Evolutionary conservation across 805 yeast genomes (phyloP).

Genomic region (Komagataella kurtzmanii): DNA sequence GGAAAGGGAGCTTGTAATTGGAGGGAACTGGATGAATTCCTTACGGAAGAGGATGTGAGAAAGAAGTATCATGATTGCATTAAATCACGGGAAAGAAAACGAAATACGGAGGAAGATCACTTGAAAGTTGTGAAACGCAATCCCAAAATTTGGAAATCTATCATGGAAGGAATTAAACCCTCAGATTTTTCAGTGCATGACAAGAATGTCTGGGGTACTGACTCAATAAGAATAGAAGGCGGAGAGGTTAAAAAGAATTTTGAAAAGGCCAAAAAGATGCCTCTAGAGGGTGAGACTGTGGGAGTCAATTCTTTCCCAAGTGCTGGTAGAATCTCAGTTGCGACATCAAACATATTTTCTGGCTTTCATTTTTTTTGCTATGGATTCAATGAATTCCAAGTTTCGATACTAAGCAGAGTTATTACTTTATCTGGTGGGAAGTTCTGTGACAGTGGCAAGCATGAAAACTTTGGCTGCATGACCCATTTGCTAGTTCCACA

Average conservation of each 20-base stretch:
- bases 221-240: background rate
- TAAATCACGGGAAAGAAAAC: background rate
- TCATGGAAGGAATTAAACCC: conserved; percentile 3
- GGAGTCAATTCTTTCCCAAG: background rate
- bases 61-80: background rate
- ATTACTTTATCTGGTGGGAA: conserved; percentile 33
- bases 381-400: conserved; percentile 27
- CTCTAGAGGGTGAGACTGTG: background rate
- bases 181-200: background rate
- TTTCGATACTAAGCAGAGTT: conserved; percentile 22
- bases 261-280: background rate
- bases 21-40: background rate
- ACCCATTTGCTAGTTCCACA: conserved; percentile 15
- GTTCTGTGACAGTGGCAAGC: background rate
- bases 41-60: background rate
- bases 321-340: background rate
- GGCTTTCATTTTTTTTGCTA: conserved; percentile 26
- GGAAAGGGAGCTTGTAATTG: conserved; percentile 1
- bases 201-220: background rate
- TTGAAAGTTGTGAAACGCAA: conserved; percentile 2
- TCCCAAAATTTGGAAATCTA: conserved; percentile 4
- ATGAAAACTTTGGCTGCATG: background rate
- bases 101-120: conserved; percentile 1
- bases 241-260: background rate
- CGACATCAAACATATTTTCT: conserved; percentile 19